Percentiles rank a stretch among this genome's conserved stretches.
Conservation (phyloP, 108 stramenopile genomes). For the Cylindrotheca closterium region DNA sequence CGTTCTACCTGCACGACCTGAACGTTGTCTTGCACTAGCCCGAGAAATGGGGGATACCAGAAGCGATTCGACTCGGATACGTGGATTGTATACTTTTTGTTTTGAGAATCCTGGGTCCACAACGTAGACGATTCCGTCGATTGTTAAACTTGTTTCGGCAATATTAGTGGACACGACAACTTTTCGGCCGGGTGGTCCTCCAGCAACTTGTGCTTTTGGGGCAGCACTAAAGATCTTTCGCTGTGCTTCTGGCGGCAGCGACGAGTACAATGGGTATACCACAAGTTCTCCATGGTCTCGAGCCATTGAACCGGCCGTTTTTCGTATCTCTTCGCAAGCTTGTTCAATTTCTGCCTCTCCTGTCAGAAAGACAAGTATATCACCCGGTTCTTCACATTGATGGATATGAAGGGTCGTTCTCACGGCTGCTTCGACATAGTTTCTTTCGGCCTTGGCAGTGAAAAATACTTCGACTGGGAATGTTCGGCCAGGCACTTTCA, state of each 20-base stretch:
- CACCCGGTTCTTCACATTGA: constrained; percentile 96
- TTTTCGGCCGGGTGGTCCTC: constrained; percentile 96
- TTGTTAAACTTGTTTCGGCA: constrained; percentile 98
- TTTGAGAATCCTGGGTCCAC: constrained; percentile 99
- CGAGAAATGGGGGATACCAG: constrained; percentile 97
- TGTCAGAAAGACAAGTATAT: constrained; percentile 97
- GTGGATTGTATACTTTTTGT: constrained; percentile 99
- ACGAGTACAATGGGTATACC: constrained; percentile 96
- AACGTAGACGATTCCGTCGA: constrained; percentile 99
- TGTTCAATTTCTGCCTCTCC: constrained; percentile 99
- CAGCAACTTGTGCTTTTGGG: constrained; percentile 89
- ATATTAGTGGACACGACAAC: constrained; percentile 98
- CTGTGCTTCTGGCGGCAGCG: constrained; percentile 94
- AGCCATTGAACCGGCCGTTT: constrained; percentile 60
- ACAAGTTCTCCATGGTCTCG: constrained; percentile 81
- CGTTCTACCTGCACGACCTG: constrained; percentile 97
- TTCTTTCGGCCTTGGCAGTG: constrained; percentile 95
- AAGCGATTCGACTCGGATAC: constrained; percentile 96
- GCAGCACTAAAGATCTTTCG: constrained; percentile 91
- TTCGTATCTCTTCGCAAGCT: constrained; percentile 91
- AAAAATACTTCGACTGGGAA: constrained; percentile 98
- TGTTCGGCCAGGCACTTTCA: constrained; percentile 97
- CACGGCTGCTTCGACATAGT: constrained; percentile 98
- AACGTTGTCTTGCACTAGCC: constrained; percentile 93
- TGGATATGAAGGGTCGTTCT: constrained; percentile 97